A percentile compares a stretch with the other conserved stretches of the same genome.
These are phyloP conservation scores for Arabidopsis hybrid DNA, from an alignment of 441 rosid genomes.

Conservation along the genomic window DNA sequence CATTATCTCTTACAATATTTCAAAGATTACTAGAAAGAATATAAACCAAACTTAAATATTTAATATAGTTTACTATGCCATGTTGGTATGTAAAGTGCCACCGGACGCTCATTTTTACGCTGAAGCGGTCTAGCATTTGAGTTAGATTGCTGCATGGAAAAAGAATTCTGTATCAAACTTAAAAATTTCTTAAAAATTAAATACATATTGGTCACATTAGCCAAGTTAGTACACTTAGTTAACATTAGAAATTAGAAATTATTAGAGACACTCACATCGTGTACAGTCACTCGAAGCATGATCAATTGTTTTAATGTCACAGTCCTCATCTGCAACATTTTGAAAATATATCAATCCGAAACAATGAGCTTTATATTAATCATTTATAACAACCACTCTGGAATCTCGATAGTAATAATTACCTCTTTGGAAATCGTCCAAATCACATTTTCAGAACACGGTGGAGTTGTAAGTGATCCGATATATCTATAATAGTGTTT, in stretches of 20 bases:
- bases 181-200: not conserved
- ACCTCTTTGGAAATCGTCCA: slow-evolving; percentile 81
- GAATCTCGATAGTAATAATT: not conserved
- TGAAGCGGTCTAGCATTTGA: slow-evolving; percentile 82
- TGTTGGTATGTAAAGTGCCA: slow-evolving; percentile 55
- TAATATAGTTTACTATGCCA: slow-evolving; percentile 31
- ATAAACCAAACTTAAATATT: not conserved
- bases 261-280: slow-evolving; percentile 59
- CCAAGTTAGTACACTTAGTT: not conserved
- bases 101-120: slow-evolving; percentile 45
- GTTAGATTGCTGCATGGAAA: slow-evolving; percentile 57
- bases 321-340: slow-evolving; percentile 55
- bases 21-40: not conserved
- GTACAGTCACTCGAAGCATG: slow-evolving; percentile 74
- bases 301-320: slow-evolving; percentile 59
- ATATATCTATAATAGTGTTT: slow-evolving; percentile 68
- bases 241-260: not conserved
- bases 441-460: slow-evolving; percentile 74
- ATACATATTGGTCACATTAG: not conserved
- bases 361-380: not conserved
- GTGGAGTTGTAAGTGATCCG: slow-evolving; percentile 89
- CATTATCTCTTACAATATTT: not conserved
- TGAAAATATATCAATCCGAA: not conserved
- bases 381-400: not conserved
- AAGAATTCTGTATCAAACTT: not conserved